A percentile compares a stretch with the other conserved stretches of the same genome.
These are phyloP conservation scores for Eucalyptus caleyi DNA, from an alignment of 345 rosid species.

Conservation along the genomic window DNA sequence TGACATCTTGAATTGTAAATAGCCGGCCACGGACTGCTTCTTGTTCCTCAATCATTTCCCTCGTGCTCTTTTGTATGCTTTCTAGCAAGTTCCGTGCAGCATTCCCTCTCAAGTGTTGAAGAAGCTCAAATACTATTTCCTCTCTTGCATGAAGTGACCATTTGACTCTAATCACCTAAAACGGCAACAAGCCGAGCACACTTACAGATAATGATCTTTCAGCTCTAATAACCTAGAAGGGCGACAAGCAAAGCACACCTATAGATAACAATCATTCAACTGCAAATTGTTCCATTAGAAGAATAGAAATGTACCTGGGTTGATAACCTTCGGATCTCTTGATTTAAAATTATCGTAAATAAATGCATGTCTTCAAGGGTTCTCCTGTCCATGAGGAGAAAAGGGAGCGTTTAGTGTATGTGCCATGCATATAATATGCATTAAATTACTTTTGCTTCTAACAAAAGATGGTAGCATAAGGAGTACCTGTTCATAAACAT, in stretches of 20 bases:
- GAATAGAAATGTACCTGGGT: slow-evolving; percentile 22
- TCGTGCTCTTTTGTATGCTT: slow-evolving; percentile 29
- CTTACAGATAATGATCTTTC: background rate
- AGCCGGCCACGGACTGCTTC: slow-evolving; percentile 50
- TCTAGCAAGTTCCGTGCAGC: slow-evolving; percentile 20
- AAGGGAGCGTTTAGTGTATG: background rate
- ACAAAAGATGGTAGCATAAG: background rate
- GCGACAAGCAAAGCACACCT: background rate
- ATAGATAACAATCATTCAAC: background rate
- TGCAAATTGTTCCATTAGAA: background rate
- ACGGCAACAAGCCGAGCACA: background rate
- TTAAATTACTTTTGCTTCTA: background rate
- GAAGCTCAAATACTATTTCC: slow-evolving; percentile 58
- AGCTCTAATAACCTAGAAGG: background rate
- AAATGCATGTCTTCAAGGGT: slow-evolving; percentile 40
- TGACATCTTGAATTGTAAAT: slow-evolving; percentile 56
- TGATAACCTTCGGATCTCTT: slow-evolving; percentile 53
- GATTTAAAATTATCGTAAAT: slow-evolving; percentile 42
- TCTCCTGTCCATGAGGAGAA: slow-evolving; percentile 22
- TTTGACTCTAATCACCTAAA: slow-evolving; percentile 54
- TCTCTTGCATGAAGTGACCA: slow-evolving; percentile 68
- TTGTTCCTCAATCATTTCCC: slow-evolving; percentile 52
- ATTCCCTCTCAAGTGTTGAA: slow-evolving; percentile 44
- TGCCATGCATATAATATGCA: background rate
- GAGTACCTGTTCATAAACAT: slow-evolving; percentile 61